phyloP scores from a whole-genome alignment of 257 asterid species.

The Marsdenia floribunda region DNA sequence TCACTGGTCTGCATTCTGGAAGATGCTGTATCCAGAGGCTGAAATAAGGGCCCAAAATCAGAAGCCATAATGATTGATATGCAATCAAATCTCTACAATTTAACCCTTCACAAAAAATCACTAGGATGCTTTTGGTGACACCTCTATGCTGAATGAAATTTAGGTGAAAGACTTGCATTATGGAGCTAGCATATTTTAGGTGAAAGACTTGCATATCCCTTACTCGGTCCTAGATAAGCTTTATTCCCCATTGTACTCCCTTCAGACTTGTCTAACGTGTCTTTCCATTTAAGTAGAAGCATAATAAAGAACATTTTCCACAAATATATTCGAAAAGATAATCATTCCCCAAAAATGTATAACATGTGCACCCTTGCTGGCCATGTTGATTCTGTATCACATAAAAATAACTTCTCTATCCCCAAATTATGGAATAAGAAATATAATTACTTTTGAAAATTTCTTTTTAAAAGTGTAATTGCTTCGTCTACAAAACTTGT shows the following conservation, averaged over 20 bases:
- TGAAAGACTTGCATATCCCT: neutral
- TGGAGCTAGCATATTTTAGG: neutral
- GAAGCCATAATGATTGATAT: conserved; percentile 1
- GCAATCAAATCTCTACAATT: neutral
- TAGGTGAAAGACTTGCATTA: neutral
- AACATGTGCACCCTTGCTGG: neutral
- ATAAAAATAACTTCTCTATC: neutral
- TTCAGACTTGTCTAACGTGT: neutral
- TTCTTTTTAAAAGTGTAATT: too few species aligned
- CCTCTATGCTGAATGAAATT: neutral
- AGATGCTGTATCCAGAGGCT: conserved; percentile 93
- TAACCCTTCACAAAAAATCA: neutral
- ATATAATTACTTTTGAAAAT: too few species aligned
- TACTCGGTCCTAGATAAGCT: neutral
- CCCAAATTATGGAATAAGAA: neutral
- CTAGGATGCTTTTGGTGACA: neutral
- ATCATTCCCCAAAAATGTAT: neutral
- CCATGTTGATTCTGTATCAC: neutral
- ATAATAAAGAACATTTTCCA: neutral
- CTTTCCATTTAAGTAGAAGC: neutral
- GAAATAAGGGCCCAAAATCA: conserved; percentile 27
- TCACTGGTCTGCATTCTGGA: conserved; percentile 96
- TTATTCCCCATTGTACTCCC: neutral
- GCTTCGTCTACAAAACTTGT: too few species aligned
- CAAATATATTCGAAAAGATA: neutral